A percentile compares a stretch with the other conserved stretches of the same genome.
Evolutionary conservation across 1,139 yeast species (phyloP).

Genomic region (Diutina neorugosa): DNA sequence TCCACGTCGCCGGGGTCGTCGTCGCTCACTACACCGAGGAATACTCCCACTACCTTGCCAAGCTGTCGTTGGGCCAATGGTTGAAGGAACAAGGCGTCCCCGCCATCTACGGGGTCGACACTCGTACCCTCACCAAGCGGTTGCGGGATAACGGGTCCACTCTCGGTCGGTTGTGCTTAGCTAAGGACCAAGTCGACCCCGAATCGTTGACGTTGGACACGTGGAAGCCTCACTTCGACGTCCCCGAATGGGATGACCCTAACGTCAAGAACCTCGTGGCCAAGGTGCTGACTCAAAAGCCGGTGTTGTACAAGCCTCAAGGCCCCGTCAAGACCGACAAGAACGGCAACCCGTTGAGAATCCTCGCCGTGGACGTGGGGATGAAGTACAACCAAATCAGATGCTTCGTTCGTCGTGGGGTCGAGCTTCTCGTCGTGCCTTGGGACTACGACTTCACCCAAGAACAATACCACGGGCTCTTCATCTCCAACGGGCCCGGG

Average conservation of each 20-base stretch:
- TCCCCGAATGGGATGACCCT: slow-evolving; percentile 91
- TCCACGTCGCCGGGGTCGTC: slow-evolving; percentile 94
- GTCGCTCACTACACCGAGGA: slow-evolving; percentile 97
- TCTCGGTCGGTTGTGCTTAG: slow-evolving; percentile 66
- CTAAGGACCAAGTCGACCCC: slow-evolving; percentile 25
- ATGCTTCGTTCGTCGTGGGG: slow-evolving; percentile 93
- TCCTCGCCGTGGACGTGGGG: slow-evolving; percentile 92
- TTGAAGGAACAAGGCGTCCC: slow-evolving; percentile 85
- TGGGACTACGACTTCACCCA: slow-evolving; percentile 79
- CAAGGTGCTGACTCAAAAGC: slow-evolving; percentile 69
- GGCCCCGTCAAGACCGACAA: slow-evolving; percentile 37
- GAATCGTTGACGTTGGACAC: slow-evolving; percentile 14
- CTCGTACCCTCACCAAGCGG: slow-evolving; percentile 87
- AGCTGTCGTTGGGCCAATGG: slow-evolving; percentile 89
- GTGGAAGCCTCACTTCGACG: slow-evolving; percentile 57
- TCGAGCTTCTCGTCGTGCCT: slow-evolving; percentile 90
- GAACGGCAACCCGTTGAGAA: slow-evolving; percentile 69
- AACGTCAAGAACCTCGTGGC: slow-evolving; percentile 86
- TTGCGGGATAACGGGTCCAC: slow-evolving; percentile 90
- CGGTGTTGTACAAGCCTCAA: slow-evolving; percentile 61
- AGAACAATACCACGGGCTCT: slow-evolving; percentile 86
- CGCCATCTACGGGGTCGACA: slow-evolving; percentile 95
- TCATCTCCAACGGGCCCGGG: slow-evolving; percentile 98
- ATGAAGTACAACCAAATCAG: slow-evolving; percentile 96
- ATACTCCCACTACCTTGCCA: slow-evolving; percentile 87